Evolutionary conservation across 2,329 filamentous ascomycete species (phyloP).

Genomic region (Exserohilum rostratum): DNA sequence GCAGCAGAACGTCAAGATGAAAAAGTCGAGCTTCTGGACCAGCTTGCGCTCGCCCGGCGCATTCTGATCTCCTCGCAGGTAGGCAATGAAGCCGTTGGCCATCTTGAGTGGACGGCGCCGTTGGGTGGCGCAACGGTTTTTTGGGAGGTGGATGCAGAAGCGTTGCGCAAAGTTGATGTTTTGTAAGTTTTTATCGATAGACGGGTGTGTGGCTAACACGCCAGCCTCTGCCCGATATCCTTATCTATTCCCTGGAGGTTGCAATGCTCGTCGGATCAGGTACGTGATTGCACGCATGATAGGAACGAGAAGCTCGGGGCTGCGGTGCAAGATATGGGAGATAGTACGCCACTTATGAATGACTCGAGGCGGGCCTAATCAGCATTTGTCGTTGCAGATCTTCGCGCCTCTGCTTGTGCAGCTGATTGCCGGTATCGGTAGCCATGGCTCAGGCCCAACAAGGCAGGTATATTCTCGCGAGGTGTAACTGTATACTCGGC

Average conservation of each 20-base stretch:
- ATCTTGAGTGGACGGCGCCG: conserved; percentile 18
- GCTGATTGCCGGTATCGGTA: conserved; percentile 23
- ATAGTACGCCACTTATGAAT: conserved; percentile 17
- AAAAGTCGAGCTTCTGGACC: conserved; percentile 67
- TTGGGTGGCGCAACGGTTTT: neutral
- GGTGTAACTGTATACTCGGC: conserved; percentile 5
- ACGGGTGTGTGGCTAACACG: neutral
- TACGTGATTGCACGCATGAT: conserved; percentile 12
- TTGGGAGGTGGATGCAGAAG: neutral
- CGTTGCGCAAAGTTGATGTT: neutral
- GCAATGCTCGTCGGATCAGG: conserved; percentile 12
- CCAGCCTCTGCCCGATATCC: neutral
- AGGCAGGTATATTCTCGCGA: conserved; percentile 5
- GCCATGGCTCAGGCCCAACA: conserved; percentile 11
- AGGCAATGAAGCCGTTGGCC: conserved; percentile 38
- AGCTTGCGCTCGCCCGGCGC: conserved; percentile 53
- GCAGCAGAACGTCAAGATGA: conserved; percentile 69
- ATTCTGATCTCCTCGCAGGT: conserved; percentile 44
- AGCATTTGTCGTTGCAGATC: conserved; percentile 18
- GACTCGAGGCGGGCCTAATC: conserved; percentile 17
- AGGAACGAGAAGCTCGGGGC: conserved; percentile 4
- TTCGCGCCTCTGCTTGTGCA: neutral
- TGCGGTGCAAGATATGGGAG: conserved; percentile 17
- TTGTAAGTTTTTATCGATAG: neutral
- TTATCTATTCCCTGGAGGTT: neutral